Percentiles rank a stretch among this genome's conserved stretches.
Evolutionary conservation across 202 grass and related monocot genomes (phyloP).

Genomic region (Dendrocalamus latiflorus): DNA sequence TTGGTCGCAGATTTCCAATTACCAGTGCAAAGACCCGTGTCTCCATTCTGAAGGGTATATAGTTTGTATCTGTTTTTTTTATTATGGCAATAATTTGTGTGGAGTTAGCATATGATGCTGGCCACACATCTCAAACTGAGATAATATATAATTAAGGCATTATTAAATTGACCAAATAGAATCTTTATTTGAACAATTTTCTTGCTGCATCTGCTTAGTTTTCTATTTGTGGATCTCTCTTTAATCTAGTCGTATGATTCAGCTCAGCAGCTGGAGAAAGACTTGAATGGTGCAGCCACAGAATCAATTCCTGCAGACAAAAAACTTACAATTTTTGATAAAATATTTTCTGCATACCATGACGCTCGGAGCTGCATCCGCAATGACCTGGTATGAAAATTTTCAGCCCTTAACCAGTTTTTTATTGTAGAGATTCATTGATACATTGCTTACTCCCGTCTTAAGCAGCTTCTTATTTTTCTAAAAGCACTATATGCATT

Average conservation of each 20-base stretch:
- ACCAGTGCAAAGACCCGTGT: slow-evolving; percentile 91
- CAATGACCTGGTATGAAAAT: slow-evolving; percentile 75
- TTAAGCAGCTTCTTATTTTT: background rate
- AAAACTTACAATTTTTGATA: slow-evolving; percentile 89
- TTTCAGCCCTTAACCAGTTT: background rate
- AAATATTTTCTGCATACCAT: slow-evolving; percentile 97
- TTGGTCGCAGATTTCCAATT: slow-evolving; percentile 85
- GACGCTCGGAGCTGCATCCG: slow-evolving; percentile 91
- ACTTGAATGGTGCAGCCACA: slow-evolving; percentile 47
- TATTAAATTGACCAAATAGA: background rate
- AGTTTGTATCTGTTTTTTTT: background rate
- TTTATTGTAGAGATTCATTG: background rate
- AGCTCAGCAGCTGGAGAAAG: slow-evolving; percentile 36
- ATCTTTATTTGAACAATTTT: background rate
- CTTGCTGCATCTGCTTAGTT: background rate
- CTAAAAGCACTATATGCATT: slow-evolving; percentile 10
- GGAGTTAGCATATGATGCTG: background rate
- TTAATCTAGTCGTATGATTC: slow-evolving; percentile 58
- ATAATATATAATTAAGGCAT: background rate
- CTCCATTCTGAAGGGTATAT: slow-evolving; percentile 89
- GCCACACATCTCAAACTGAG: background rate
- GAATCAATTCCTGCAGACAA: slow-evolving; percentile 79
- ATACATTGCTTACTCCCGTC: background rate
- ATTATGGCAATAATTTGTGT: background rate
- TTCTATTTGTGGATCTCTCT: slow-evolving; percentile 30